These are phyloP conservation scores for Calocybe gangraenosa DNA, from an alignment of 768 basidiomycete species.

Conservation along the genomic window DNA sequence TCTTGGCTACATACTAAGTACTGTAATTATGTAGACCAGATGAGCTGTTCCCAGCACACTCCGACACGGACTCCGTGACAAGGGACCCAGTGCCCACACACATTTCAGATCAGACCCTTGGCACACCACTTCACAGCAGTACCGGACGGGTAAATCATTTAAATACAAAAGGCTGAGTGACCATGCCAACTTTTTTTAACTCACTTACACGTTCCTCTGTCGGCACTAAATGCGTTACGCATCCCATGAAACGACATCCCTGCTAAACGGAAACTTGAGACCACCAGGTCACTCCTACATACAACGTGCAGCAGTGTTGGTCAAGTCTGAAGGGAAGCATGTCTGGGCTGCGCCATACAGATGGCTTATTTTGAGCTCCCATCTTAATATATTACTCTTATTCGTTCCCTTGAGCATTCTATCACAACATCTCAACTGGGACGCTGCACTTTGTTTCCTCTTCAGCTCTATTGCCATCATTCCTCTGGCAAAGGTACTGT, in stretches of 20 bases:
- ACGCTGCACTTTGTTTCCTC: constrained; percentile 68
- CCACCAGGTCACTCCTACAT: constrained; percentile 21
- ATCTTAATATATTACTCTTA: constrained; percentile 72
- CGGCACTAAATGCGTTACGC: constrained; percentile 5
- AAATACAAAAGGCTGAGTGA: constrained; percentile 1
- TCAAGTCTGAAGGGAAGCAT: constrained; percentile 62
- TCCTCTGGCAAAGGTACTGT: constrained; percentile 75
- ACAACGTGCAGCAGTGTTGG: constrained; percentile 31
- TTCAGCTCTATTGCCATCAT: constrained; percentile 83
- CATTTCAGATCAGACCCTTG: background rate
- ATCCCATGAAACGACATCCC: constrained; percentile 40
- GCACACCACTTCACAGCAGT: no score
- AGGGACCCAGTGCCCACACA: no score
- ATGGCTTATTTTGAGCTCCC: constrained; percentile 62
- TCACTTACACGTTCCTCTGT: no score
- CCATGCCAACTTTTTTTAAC: no score
- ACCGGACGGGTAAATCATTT: background rate
- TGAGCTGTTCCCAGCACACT: no score
- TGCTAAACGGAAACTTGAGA: constrained; percentile 41
- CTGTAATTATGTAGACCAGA: no score
- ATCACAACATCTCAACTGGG: constrained; percentile 69
- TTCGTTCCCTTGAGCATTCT: constrained; percentile 72
- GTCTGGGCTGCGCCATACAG: constrained; percentile 52
- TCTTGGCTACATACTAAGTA: no score
- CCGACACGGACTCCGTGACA: no score